A percentile compares a stretch with the other conserved stretches of the same genome.
Evolutionary conservation across 1,139 yeast genomes (phyloP).

Genomic region (Debaryomyces sp.): DNA sequence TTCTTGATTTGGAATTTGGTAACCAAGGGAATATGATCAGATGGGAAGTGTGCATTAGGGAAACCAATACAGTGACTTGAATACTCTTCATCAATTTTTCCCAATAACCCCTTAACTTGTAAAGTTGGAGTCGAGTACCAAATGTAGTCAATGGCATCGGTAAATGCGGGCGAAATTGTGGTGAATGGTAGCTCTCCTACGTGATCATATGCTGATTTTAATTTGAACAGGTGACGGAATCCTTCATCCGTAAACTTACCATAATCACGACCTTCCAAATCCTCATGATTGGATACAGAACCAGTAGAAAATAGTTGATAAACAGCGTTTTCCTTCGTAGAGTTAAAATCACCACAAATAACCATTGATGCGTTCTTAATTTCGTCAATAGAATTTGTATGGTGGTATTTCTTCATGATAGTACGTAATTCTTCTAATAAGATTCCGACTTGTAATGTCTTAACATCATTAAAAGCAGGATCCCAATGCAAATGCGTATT

Average conservation of each 20-base stretch:
- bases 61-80: constrained; percentile 80
- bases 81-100: constrained; percentile 80
- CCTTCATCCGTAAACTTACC: constrained; percentile 93
- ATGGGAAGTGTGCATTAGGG: constrained; percentile 92
- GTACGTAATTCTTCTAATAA: constrained; percentile 83
- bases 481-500: constrained; percentile 99
- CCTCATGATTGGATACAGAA: constrained; percentile 69
- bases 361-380: constrained; percentile 71
- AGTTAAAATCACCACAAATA: constrained; percentile 96
- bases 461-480: constrained; percentile 94
- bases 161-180: constrained; percentile 89
- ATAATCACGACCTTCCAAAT: constrained; percentile 83
- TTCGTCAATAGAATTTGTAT: constrained; percentile 51
- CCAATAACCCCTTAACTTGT: constrained; percentile 83
- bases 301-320: constrained; percentile 88
- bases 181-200: constrained; percentile 94
- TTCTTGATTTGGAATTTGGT: constrained; percentile 76
- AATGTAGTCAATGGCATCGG: constrained; percentile 91
- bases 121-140: constrained; percentile 87
- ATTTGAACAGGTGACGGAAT: constrained; percentile 74
- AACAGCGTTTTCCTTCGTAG: constrained; percentile 85
- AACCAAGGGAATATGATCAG: constrained; percentile 89
- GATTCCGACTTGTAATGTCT: constrained; percentile 92
- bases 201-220: constrained; percentile 82
- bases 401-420: constrained; percentile 54